Evolutionary conservation across 176 grass and related monocot genomes (phyloP), one percentile per base, ranked within the genome.

Genomic region (Triticum turgidum): DNA sequence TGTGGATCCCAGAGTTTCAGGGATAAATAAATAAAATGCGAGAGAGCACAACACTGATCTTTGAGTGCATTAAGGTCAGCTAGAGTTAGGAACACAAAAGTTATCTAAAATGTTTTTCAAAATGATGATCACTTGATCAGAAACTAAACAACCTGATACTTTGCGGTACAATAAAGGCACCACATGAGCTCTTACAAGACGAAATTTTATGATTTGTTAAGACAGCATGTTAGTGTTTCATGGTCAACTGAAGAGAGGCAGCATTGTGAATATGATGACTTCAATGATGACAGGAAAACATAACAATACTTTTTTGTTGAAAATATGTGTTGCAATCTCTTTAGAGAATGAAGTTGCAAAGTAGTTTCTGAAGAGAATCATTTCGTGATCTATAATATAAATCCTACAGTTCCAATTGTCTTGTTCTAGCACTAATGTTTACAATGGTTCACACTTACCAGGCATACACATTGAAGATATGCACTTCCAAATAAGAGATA

Each of bases 401-500:
- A 67, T 13, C 13, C 4, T 69, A 47, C 25, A 89, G 49, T 51
- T 75, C 6, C 20, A 47, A 35, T 51, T 54, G 49, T 61, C 58
- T 15, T 75, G 58, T 35, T 20, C 11, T 49, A 1, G 13, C 33
- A 62, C 6, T 82, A 2, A 51, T 6, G 69, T 52, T 65, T 65
- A 70, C 70, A 78, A 42, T 63, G 67, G 64, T 65, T 79, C 4
- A 21, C 41, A 49, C 72, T 75, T 49, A 0, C 3, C 9, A 64
- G 22, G 54, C 15, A 78, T 41, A 20, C 18, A 73, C 22, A 80
- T 74, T 83, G 65, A 82, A 69, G 78, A 78, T 61, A 39, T 22
- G 70, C 33, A 39, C 24, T 70, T 82, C n/a, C n/a, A 6, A 78
- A 77, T 52, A 33, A 90, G 83, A 69, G 30, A 70, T 64, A 11